Conservation (phyloP, 176 grass and related monocot genomes). For the Cymbopogon citratus region DNA sequence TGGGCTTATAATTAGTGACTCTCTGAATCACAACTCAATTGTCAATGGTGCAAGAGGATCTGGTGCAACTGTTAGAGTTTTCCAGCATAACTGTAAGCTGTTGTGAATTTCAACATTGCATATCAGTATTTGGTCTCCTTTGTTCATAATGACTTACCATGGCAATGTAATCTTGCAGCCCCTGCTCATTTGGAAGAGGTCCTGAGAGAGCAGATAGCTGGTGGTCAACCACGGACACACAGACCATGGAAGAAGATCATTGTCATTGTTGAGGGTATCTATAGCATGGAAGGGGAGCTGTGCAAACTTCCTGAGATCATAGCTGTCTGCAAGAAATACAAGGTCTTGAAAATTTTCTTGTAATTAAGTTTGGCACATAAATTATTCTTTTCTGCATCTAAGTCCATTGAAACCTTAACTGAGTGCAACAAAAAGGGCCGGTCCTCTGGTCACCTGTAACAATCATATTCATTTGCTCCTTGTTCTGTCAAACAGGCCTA, state of each 20-base stretch:
- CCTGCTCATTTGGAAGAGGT: conserved; percentile 74
- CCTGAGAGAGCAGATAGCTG: conserved; percentile 55
- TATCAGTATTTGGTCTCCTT: background rate
- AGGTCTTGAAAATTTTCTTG: conserved; percentile 23
- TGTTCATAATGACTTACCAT: background rate
- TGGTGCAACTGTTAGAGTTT: too few species aligned
- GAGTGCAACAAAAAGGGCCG: background rate
- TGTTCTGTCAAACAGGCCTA: too few species aligned
- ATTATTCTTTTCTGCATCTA: conserved; percentile 18
- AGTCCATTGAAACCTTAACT: background rate
- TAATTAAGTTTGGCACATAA: background rate
- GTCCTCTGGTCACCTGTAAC: too few species aligned
- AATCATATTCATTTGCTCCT: too few species aligned
- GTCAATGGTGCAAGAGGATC: too few species aligned
- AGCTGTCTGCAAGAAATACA: too few species aligned
- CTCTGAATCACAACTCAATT: too few species aligned
- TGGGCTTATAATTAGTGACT: too few species aligned
- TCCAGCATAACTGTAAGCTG: too few species aligned
- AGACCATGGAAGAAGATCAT: conserved; percentile 77
- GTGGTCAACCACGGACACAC: conserved; percentile 28
- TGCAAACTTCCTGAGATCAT: too few species aligned
- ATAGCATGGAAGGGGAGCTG: conserved; percentile 39
- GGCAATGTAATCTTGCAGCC: conserved; percentile 15
- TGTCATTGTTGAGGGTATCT: conserved; percentile 77
- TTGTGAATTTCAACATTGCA: too few species aligned